Evolutionary conservation across 805 yeast genomes (phyloP), one percentile per base, ranked within the genome.

Genomic region (Blastobotrys chiropterorum): DNA sequence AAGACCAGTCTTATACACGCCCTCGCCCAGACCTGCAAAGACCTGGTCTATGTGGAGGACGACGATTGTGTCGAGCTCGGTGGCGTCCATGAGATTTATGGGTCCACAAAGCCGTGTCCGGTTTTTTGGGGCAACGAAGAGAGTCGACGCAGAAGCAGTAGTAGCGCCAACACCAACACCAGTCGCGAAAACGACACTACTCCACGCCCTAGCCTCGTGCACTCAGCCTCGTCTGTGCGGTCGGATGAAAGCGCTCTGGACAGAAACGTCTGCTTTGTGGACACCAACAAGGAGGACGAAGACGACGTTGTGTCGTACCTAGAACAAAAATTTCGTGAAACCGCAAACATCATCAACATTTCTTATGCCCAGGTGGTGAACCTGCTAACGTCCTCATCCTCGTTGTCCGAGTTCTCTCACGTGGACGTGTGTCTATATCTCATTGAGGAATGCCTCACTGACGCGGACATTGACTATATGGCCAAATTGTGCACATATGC

Each of bases 1-100:
- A 88, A 88, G 67, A 84, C 94, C 19, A 84, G 94, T 0, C 86
- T 87, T 56, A 76, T 89, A 68, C 85, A 86, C 69, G 87, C 96
- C 1, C 68, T 89, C 51, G 85, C 87, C 69, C 94, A 86, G 66
- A 78, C 90, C 42, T 50, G 56, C 31, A 48, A 47, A n/a, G 65
- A 60, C 31, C 48, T 62, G 34, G 64, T 62, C 8, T 56, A 50
- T 44, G 52, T 59, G 13, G 65, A 61, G 39, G 56, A 43, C 11
- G 55, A 51, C 8, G 53, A 39, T 3, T 20, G 34, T 2, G 45
- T 15, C 13, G 31, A 21, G 14, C 41, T 21, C 38, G 39, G 44
- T 16, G 26, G 34, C 13, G 46, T 56, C 15, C 38, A 49, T 43
- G 58, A 56, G 40, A 40, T 52, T 2, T 41, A 51, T 34, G 65